Evolutionary conservation across 208 protist genomes (phyloP), one percentile per base, ranked within the genome.

Genomic region (Crithidia sp.): DNA sequence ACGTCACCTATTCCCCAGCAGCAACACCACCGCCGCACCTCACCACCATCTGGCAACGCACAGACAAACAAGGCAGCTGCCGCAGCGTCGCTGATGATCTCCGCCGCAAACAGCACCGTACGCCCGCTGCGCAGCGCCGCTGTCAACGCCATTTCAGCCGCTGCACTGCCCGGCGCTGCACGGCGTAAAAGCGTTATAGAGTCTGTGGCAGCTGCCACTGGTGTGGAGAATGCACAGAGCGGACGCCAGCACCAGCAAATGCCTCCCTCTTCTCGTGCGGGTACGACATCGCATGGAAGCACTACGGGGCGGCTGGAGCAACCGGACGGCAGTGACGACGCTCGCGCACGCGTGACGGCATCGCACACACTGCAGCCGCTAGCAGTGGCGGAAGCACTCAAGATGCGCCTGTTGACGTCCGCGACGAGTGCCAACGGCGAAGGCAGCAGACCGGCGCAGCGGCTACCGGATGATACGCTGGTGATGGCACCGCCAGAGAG

Each of bases 151-250:
- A 14, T n/a, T 16, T 14, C 58, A 49, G 12, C 14, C 13, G 10
- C 54, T 2, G 45, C 39, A 13, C 4, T 28, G 36, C 5, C 60
- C 36, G 17, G 14, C 52, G 41, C 17, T 39, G 44, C 7, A 12
- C n/a, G 10, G n/a, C 74, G 67, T 17, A 43, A 36, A 2, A 79
- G 74, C 54, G 53, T 79, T 37, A 74, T 79, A 8, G 67, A 79
- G 67, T 60, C 50, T 12, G 59, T 74, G 3, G 67, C 74, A 1
- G 61, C 49, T 16, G 67, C 55, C 39, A 67, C 67, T 2, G 57
- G 62, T 5, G 6, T 53, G 2, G 63, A 47, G n/a, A 19, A 16
- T 10, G 39, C 52, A 12, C 28, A 1, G 28, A 28, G 28, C 28
- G 28, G 28, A 28, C 28, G 28, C 28, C 28, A 28, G 28, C 28